Evolutionary conservation across 768 basidiomycete genomes (phyloP).

Genomic region (Xerocomellus amylosporus): DNA sequence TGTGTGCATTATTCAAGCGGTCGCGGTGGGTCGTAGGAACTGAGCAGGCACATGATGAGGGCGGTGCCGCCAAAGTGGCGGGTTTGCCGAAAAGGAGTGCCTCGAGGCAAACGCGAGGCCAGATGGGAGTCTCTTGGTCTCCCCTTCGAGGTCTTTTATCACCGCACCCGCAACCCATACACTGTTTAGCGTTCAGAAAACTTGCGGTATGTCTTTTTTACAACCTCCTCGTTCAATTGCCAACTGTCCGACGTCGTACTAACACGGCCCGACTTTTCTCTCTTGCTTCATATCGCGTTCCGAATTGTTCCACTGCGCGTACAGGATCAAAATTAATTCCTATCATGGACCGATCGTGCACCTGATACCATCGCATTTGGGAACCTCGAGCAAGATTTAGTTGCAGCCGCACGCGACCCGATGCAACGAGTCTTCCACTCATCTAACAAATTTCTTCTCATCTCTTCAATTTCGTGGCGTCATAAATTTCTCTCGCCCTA

Average conservation of each 20-base stretch:
- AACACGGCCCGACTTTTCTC: conserved; percentile 3
- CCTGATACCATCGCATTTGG: conserved; percentile 31
- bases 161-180: conserved; percentile 7
- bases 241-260: not conserved
- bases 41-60: conserved; percentile 1
- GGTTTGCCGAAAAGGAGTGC: conserved; percentile 10
- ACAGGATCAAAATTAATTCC: conserved; percentile 24
- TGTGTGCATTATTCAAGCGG: not conserved
- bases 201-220: conserved; percentile 4
- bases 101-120: conserved; percentile 29
- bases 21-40: not conserved
- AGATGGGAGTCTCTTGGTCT: not conserved
- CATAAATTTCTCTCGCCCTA: conserved; percentile 8
- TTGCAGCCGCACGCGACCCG: conserved; percentile 22
- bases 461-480: conserved; percentile 16
- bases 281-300: conserved; percentile 2
- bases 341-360: conserved; percentile 33
- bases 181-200: not conserved
- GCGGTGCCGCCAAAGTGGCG: conserved; percentile 1
- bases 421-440: conserved; percentile 21
- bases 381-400: conserved; percentile 1
- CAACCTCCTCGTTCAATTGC: not conserved
- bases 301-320: conserved; percentile 21
- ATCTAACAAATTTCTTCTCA: conserved; percentile 5
- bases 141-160: conserved; percentile 3